Base-by-base conservation (phyloP, 2,329 filamentous ascomycete genomes). In the Beauveria varroae region DNA sequence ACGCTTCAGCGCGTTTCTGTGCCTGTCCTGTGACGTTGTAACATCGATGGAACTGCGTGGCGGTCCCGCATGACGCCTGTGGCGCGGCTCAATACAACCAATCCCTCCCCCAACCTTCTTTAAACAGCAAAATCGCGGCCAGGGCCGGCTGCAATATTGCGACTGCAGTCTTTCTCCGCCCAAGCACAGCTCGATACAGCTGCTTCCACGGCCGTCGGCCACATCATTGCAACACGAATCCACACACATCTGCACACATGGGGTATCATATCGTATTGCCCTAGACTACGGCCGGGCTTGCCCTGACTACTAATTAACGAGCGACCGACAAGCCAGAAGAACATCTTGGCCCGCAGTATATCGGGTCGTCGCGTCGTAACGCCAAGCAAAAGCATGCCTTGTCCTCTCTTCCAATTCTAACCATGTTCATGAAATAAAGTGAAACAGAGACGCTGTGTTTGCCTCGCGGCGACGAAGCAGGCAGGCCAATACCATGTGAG, bases 281-380 rank as follows among this genome's bases (percentile, higher is more conserved):
- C 69, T 68, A 69, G 67, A 71, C 72, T 74, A 75, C 69, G 71
- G 69, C 69, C 67, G 64, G 65, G 67, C 67, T 69, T 71, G 71
- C 67, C 70, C 8, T 44, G n/a, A 66, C 64, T 68, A 61, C 65
- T 64, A 67, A 64, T 66, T 53, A 64, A 69, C 67, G 67, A 74
- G 65, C 63, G 70, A 72, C 72, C 64, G 70, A 69, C 71, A 74
- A 71, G 68, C 68, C 71, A 63, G 68, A 61, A 63, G 68, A 65
- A 65, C 24, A 22, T 30, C 65, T 68, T 70, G 69, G 71, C 68
- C 68, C 68, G 67, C 70, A 74, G 68, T 16, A 47, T 37, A 60
- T 66, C 67, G 53, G 64, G 63, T 65, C 66, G 66, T 65, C 63
- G 62, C 60, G 41, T 41, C 46, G 44, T 28, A 50, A 56, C 26